Evolutionary conservation across 2,329 filamentous ascomycete genomes (phyloP).

Genomic region (Colletotrichum ledebouriae): DNA sequence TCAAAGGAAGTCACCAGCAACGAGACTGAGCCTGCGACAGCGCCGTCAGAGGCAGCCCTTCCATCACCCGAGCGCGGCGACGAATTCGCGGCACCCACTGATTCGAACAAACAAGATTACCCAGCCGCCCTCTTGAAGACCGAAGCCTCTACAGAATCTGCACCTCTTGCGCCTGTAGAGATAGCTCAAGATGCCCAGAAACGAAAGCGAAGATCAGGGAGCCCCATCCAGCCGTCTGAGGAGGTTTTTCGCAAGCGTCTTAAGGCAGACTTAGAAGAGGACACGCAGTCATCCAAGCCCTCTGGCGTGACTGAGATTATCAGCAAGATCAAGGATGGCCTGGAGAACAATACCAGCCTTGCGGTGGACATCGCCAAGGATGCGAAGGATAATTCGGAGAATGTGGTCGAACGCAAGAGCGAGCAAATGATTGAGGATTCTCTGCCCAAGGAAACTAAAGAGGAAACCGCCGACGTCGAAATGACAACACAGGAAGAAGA

Average conservation of each 20-base stretch:
- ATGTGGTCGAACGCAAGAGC: conserved; percentile 4
- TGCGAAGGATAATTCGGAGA: conserved; percentile 25
- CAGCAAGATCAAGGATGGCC: conserved; percentile 22
- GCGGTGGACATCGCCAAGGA: conserved; percentile 36
- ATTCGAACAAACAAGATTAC: conserved; percentile 5
- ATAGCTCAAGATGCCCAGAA: conserved; percentile 69
- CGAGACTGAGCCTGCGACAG: conserved; percentile 2
- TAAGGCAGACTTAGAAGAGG: conserved; percentile 54
- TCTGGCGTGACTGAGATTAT: conserved; percentile 25
- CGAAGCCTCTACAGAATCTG: conserved; percentile 21
- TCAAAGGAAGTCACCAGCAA: conserved; percentile 14
- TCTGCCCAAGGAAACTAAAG: conserved; percentile 2
- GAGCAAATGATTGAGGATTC: conserved; percentile 24
- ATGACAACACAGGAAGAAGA: conserved; percentile 31
- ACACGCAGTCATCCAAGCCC: conserved; percentile 11
- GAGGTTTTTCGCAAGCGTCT: conserved; percentile 68
- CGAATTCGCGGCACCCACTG: conserved; percentile 2
- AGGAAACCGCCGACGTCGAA: conserved; percentile 4
- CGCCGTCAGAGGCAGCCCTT: conserved; percentile 45
- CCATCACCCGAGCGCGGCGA: background rate
- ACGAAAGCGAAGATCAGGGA: conserved; percentile 76
- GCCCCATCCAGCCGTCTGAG: conserved; percentile 68
- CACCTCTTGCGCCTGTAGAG: conserved; percentile 37
- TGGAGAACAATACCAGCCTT: conserved; percentile 29
- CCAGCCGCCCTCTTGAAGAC: conserved; percentile 13